These are phyloP conservation scores for Quercus phellos DNA, from an alignment of 331 rosid genomes.

Conservation along the genomic window DNA sequence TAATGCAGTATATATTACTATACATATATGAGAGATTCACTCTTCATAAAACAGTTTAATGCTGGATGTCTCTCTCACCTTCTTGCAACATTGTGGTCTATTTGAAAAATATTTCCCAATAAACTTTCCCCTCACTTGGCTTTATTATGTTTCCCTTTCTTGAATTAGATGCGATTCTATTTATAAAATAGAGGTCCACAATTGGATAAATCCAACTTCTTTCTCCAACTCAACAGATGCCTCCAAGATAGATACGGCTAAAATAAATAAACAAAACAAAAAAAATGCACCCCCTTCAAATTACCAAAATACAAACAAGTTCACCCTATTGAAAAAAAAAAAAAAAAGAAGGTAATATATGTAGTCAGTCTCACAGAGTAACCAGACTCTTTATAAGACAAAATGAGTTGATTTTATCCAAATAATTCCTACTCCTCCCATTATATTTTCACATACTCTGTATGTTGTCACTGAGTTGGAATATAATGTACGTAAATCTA, in stretches of 20 bases:
- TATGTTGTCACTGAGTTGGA: no score
- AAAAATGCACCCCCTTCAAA: not conserved
- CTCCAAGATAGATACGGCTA: slow-evolving; percentile 33
- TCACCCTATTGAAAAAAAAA: no score
- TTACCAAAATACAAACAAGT: not conserved
- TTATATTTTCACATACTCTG: no score
- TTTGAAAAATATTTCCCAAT: not conserved
- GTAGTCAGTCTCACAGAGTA: no score
- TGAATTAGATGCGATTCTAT: slow-evolving; percentile 48
- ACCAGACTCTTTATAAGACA: no score
- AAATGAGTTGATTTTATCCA: not conserved
- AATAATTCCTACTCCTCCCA: not conserved
- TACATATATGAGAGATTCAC: no score
- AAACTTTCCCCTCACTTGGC: not conserved
- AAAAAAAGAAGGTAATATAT: not conserved
- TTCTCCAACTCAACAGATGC: slow-evolving; percentile 58
- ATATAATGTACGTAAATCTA: no score
- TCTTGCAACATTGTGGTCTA: not conserved
- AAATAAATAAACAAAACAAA: not conserved
- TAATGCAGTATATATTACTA: no score
- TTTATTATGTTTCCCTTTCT: slow-evolving; percentile 23
- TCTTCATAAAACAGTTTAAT: not conserved
- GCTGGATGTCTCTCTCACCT: not conserved
- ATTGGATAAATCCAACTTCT: slow-evolving; percentile 59
- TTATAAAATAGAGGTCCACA: slow-evolving; percentile 48